A percentile compares a stretch with the other conserved stretches of the same genome.
Conservation (phyloP, 139 green algal genomes). For the Picochlorum sp. region DNA sequence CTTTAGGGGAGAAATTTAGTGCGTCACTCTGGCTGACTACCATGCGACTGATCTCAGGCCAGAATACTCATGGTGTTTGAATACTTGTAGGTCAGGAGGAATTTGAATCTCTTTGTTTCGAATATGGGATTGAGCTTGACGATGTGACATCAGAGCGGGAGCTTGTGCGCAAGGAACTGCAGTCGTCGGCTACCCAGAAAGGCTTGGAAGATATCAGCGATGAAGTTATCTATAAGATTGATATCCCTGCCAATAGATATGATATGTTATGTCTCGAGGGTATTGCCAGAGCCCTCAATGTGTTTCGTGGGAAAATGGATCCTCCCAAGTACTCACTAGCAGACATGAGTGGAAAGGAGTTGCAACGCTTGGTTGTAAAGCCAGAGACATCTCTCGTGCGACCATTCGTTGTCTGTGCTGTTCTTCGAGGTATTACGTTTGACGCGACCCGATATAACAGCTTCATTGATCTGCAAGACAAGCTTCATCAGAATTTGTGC, state of each 20-base stretch:
- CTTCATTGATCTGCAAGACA: conserved; percentile 99
- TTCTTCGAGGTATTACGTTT: conserved; percentile 85
- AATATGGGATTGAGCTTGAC: conserved; percentile 98
- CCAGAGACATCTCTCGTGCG: conserved; percentile 88
- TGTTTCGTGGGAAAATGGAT: conserved; percentile 71
- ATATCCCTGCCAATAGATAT: conserved; percentile 99
- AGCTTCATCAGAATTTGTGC: conserved; percentile 98
- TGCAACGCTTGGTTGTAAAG: conserved; percentile 62
- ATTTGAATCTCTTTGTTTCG: conserved; percentile 97
- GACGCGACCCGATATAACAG: conserved; percentile 74
- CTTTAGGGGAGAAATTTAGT: conserved; percentile 83
- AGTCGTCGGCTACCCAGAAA: conserved; percentile 2
- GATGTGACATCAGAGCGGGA: conserved; percentile 94
- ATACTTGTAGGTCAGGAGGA: conserved; percentile 81
- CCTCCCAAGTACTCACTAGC: conserved; percentile 66
- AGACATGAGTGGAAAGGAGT: conserved; percentile 50
- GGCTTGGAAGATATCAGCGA: conserved; percentile 43
- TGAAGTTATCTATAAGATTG: conserved; percentile 98
- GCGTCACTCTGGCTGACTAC: conserved; percentile 14
- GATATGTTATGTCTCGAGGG: conserved; percentile 99
- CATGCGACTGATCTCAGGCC: not conserved
- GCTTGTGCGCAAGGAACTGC: conserved; percentile 82
- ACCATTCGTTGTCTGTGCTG: conserved; percentile 89
- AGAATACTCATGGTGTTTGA: conserved; percentile 1
- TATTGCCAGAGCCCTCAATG: conserved; percentile 89